A percentile compares a stretch with the other conserved stretches of the same genome.
These are phyloP conservation scores for Narthecium ossifragum DNA, from an alignment of 106 monocot genomes.

Conservation along the genomic window DNA sequence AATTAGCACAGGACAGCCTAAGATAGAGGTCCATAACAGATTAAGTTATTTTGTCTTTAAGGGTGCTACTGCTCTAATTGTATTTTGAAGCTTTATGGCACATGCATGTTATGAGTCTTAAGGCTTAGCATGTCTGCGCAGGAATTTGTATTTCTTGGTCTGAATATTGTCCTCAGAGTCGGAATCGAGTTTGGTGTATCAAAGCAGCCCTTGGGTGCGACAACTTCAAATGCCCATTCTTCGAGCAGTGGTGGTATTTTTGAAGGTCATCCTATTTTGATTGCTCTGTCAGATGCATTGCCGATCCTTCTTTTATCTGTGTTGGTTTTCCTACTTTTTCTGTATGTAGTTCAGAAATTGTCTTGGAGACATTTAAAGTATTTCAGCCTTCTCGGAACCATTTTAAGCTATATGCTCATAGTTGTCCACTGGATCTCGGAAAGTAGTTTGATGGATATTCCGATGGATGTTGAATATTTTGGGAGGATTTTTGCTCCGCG, in stretches of 20 bases:
- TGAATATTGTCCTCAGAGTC: conserved; percentile 54
- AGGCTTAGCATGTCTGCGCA: too few relatives aligned
- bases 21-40: conserved; percentile 38
- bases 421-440: conserved; percentile 66
- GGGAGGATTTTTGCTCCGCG: conserved; percentile 59
- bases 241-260: conserved; percentile 14
- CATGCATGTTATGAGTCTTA: too few relatives aligned
- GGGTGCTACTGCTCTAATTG: neutral
- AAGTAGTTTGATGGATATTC: conserved; percentile 30
- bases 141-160: conserved; percentile 57
- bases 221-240: conserved; percentile 18
- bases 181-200: conserved; percentile 54
- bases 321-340: conserved; percentile 39
- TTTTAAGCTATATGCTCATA: conserved; percentile 57
- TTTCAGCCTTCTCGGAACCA: conserved; percentile 24
- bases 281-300: conserved; percentile 35
- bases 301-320: conserved; percentile 35
- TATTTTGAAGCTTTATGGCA: too few relatives aligned
- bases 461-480: conserved; percentile 21
- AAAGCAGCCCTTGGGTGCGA: conserved; percentile 47
- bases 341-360: conserved; percentile 7
- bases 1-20: conserved; percentile 26
- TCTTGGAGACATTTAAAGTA: conserved; percentile 22
- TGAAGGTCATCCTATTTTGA: conserved; percentile 15
- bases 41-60: neutral